phyloP scores from a whole-genome alignment of 208 protist species.

The Wallacemonas rigidus region DNA sequence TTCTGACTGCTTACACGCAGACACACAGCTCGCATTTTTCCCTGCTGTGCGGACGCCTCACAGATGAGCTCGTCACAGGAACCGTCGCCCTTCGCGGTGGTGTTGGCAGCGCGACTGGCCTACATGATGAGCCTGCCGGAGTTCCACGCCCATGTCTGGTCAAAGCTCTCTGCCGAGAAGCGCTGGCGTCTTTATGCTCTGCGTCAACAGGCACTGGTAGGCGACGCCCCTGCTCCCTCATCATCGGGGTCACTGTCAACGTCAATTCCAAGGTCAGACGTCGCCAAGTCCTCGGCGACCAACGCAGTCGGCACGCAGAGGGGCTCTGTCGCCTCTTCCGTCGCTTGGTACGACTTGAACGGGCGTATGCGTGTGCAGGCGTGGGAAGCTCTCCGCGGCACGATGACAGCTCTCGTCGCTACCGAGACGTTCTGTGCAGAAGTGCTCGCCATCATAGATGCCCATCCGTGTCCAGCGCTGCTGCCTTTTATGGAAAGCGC shows the following conservation, averaged over 20 bases:
- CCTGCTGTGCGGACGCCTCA: slow-evolving; percentile 19
- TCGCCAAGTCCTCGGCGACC: not conserved
- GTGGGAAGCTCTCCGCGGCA: slow-evolving; percentile 60
- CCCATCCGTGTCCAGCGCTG: slow-evolving; percentile 40
- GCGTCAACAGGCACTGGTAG: slow-evolving; percentile 66
- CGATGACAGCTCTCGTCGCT: slow-evolving; percentile 63
- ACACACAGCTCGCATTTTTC: slow-evolving; percentile 6
- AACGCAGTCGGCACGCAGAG: not conserved
- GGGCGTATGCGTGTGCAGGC: slow-evolving; percentile 37
- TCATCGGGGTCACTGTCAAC: not conserved
- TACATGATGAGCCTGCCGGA: slow-evolving; percentile 43
- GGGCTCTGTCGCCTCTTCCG: not conserved
- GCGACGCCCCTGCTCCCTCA: slow-evolving; percentile 49
- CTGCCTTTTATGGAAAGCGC: slow-evolving; percentile 58
- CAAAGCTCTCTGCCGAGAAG: slow-evolving; percentile 38
- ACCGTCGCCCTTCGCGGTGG: not conserved
- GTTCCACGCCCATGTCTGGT: slow-evolving; percentile 38
- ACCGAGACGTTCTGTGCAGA: slow-evolving; percentile 71
- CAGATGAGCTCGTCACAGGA: slow-evolving; percentile 14
- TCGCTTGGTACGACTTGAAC: slow-evolving; percentile 70
- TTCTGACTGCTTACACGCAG: not conserved
- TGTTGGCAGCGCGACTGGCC: slow-evolving; percentile 33
- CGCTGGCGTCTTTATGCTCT: slow-evolving; percentile 65
- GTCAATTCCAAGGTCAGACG: not conserved
- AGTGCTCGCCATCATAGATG: slow-evolving; percentile 61